Percentiles rank a stretch among this genome's conserved stretches.
These are phyloP conservation scores for Periconia sp. DNA, from an alignment of 2,329 filamentous ascomycete genomes.

Conservation along the genomic window DNA sequence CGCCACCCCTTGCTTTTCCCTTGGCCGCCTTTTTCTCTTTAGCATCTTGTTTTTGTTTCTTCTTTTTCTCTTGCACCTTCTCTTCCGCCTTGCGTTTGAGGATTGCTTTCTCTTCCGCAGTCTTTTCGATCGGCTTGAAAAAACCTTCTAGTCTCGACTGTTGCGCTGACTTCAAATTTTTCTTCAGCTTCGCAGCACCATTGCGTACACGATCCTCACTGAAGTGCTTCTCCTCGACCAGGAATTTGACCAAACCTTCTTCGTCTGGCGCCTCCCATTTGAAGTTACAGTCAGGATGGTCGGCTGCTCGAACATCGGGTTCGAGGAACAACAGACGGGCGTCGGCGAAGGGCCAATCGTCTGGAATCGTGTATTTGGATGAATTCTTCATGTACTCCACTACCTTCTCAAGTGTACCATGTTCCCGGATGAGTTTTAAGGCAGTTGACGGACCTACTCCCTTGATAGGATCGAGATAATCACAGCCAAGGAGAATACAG, in stretches of 20 bases:
- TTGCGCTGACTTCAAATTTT: conserved; percentile 88
- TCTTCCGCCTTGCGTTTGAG: conserved; percentile 94
- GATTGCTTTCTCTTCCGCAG: conserved; percentile 78
- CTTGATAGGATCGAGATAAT: conserved; percentile 95
- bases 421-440: conserved; percentile 89
- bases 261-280: conserved; percentile 96
- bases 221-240: conserved; percentile 95
- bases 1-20: conserved; percentile 74
- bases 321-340: conserved; percentile 89
- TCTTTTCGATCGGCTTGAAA: conserved; percentile 91
- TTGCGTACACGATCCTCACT: conserved; percentile 88
- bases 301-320: conserved; percentile 82
- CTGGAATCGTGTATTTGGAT: conserved; percentile 80
- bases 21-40: conserved; percentile 95
- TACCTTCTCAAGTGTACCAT: conserved; percentile 84
- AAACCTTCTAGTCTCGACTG: conserved; percentile 93
- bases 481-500: conserved; percentile 95
- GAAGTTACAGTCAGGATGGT: conserved; percentile 88
- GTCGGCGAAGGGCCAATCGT: conserved; percentile 96
- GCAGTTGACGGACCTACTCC: conserved; percentile 92
- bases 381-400: conserved; percentile 78
- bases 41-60: conserved; percentile 90
- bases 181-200: conserved; percentile 76
- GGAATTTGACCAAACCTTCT: conserved; percentile 83
- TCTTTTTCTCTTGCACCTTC: conserved; percentile 89